phyloP scores from a whole-genome alignment of 805 yeast species.

The Tetrapisispora nanseiensis region DNA sequence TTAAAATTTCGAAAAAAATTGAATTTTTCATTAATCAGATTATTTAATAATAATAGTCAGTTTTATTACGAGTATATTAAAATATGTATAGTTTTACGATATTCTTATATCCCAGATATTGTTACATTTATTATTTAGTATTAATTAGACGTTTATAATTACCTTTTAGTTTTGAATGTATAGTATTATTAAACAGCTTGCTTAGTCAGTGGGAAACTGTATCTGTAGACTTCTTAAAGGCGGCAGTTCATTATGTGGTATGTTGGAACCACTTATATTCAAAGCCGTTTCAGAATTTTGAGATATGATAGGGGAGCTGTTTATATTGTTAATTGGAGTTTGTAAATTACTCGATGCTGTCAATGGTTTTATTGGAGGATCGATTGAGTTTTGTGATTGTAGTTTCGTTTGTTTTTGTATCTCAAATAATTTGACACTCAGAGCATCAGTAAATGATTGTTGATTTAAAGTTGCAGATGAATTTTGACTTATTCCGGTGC shows the following conservation, averaged over 20 bases:
- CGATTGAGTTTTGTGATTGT: constrained; percentile 1
- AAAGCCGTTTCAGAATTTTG: background rate
- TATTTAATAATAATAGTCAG: no score
- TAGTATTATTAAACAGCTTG: background rate
- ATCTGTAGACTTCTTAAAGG: constrained; percentile 27
- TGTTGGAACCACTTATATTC: background rate
- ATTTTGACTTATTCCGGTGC: background rate
- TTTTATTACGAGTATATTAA: no score
- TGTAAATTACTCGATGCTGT: constrained; percentile 1
- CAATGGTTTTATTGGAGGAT: background rate
- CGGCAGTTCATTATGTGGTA: constrained; percentile 12
- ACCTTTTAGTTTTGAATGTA: background rate
- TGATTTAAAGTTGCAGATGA: background rate
- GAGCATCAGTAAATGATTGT: constrained; percentile 2
- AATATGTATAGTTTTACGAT: no score
- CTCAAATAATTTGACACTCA: constrained; percentile 13
- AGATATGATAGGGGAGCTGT: constrained; percentile 4
- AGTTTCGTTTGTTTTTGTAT: constrained; percentile 17
- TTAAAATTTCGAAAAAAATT: no score
- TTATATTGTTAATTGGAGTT: constrained; percentile 2
- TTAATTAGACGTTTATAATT: no score
- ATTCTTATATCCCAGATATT: no score
- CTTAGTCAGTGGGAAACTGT: constrained; percentile 17
- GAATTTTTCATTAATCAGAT: no score
- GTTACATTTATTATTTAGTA: no score